phyloP scores from a whole-genome alignment of 129 eudicot species.

The Heracleum sosnowskyi region DNA sequence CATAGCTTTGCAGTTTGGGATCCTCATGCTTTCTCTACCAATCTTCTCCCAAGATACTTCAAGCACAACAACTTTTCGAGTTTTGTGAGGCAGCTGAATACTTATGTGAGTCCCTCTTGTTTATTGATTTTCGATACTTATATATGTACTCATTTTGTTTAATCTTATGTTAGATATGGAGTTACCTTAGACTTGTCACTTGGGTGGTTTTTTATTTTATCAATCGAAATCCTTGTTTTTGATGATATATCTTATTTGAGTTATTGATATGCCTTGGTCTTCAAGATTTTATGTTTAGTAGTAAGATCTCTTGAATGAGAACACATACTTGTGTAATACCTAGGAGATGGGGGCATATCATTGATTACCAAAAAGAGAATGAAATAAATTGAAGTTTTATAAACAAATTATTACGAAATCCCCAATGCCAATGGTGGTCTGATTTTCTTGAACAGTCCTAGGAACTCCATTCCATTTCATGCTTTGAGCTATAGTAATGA shows the following conservation, averaged over 20 bases:
- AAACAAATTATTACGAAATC: neutral
- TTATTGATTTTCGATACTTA: neutral
- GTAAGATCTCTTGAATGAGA: neutral
- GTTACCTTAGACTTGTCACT: conserved; percentile 7
- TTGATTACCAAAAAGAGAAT: neutral
- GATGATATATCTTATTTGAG: conserved; percentile 4
- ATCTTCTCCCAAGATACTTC: conserved; percentile 69
- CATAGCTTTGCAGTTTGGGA: conserved; percentile 91
- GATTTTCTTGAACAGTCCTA: neutral
- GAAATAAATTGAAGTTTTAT: neutral
- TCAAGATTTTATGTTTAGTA: neutral
- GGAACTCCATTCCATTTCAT: conserved; percentile 11
- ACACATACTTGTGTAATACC: neutral
- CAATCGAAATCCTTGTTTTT: neutral
- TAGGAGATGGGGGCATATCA: conserved; percentile 5
- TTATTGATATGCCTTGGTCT: conserved; percentile 12
- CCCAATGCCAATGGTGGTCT: conserved; percentile 1
- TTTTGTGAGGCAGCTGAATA: conserved; percentile 94
- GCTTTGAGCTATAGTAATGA: conserved; percentile 4
- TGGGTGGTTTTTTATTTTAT: conserved; percentile 4
- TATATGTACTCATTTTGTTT: neutral
- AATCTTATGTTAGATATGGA: neutral
- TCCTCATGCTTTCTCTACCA: conserved; percentile 69
- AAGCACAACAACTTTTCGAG: conserved; percentile 95
- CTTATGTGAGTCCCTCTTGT: conserved; percentile 59